phyloP scores from a whole-genome alignment of 148 eudicot species.

The Nyssa sinensis region DNA sequence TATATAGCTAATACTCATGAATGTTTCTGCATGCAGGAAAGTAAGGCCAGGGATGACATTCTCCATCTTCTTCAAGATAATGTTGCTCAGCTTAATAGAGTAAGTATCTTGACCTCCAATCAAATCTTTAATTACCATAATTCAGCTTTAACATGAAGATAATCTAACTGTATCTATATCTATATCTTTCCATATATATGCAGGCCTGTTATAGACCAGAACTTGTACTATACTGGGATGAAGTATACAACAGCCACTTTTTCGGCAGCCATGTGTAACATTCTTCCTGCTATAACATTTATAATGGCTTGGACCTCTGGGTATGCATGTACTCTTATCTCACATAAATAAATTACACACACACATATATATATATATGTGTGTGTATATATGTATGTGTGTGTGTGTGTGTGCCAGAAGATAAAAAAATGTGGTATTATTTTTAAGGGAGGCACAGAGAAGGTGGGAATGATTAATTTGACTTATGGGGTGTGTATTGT shows the following conservation, averaged over 20 bases:
- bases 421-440: too few relatives aligned
- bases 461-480: too few relatives aligned
- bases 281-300: constrained; percentile 78
- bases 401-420: too few relatives aligned
- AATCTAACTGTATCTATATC: too few relatives aligned
- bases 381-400: neutral
- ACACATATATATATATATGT: too few relatives aligned
- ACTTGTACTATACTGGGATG: constrained; percentile 73
- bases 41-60: constrained; percentile 77
- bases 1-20: neutral
- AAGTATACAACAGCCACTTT: constrained; percentile 72
- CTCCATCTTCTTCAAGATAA: constrained; percentile 51
- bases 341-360: neutral
- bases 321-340: constrained; percentile 19
- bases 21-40: constrained; percentile 53
- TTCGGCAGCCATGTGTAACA: constrained; percentile 58
- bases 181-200: too few relatives aligned
- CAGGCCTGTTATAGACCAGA: constrained; percentile 89
- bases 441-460: too few relatives aligned
- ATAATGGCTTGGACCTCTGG: constrained; percentile 76
- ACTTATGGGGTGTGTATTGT: neutral
- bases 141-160: too few relatives aligned
- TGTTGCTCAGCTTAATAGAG: constrained; percentile 70
- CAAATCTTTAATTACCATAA: neutral
- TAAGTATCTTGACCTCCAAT: constrained; percentile 22